Percentiles rank a stretch among this genome's conserved stretches.
Evolutionary conservation across 139 green algal species (phyloP).

Genomic region (Micractinium conductrix): DNA sequence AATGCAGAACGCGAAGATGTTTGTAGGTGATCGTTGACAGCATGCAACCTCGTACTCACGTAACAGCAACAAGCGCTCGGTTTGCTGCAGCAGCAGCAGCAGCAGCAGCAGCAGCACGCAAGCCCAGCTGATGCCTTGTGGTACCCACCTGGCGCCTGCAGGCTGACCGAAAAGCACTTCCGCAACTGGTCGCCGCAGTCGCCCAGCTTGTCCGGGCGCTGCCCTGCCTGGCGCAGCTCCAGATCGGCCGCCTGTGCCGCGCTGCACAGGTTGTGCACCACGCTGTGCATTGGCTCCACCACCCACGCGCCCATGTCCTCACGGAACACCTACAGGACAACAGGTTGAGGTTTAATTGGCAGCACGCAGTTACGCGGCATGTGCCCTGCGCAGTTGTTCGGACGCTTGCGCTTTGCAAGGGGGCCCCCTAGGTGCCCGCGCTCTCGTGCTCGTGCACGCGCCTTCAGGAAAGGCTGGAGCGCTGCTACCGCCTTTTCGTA

Average conservation of each 20-base stretch:
- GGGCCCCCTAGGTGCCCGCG: no score
- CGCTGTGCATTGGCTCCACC: conserved; percentile 51
- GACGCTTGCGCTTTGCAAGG: no score
- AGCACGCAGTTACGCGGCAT: no score
- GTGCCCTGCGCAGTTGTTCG: no score
- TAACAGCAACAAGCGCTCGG: no score
- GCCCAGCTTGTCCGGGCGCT: conserved; percentile 59
- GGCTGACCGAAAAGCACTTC: conserved; percentile 62
- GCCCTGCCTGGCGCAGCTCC: conserved; percentile 27
- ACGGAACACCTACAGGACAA: conserved; percentile 44
- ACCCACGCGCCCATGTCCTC: conserved; percentile 53
- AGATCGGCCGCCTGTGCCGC: conserved; percentile 59
- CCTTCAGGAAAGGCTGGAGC: conserved; percentile 49
- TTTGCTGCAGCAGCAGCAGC: no score
- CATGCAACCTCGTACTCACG: no score
- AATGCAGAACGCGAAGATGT: no score
- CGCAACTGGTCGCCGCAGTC: conserved; percentile 68
- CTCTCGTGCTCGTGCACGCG: no score
- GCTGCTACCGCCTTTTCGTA: conserved; percentile 44
- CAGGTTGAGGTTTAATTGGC: not conserved
- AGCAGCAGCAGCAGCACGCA: no score
- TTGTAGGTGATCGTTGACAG: no score
- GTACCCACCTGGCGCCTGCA: conserved; percentile 42
- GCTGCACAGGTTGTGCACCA: conserved; percentile 56
- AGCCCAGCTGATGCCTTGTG: no score